phyloP scores from a whole-genome alignment of 192 early-diverging fungal genomes.

The Haplosporangium gracile region DNA sequence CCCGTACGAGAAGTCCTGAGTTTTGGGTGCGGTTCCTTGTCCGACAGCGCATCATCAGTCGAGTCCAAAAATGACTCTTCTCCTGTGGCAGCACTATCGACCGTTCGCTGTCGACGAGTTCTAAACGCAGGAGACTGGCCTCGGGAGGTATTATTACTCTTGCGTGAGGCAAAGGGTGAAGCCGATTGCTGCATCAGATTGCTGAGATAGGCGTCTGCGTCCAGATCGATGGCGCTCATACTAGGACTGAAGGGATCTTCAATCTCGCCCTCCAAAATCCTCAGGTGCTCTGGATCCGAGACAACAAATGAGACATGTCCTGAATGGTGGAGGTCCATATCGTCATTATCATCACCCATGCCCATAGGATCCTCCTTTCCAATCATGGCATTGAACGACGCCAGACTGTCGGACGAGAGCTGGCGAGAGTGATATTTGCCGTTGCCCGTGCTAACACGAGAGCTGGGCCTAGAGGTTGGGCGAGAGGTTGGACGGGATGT shows the following conservation, averaged over 20 bases:
- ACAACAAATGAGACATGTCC: conserved; percentile 45
- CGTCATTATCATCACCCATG: conserved; percentile 3
- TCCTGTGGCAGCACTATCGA: neutral
- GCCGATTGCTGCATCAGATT: conserved; percentile 41
- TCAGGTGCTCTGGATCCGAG: conserved; percentile 47
- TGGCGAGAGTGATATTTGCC: conserved; percentile 47
- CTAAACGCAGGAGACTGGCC: conserved; percentile 50
- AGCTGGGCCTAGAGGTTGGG: conserved; percentile 33
- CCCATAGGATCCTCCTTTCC: conserved; percentile 40
- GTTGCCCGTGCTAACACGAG: conserved; percentile 37
- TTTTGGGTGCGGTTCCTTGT: conserved; percentile 36
- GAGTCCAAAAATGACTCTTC: conserved; percentile 50
- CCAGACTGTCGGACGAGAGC: conserved; percentile 48
- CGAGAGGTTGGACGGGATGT: conserved; percentile 43
- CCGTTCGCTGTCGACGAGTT: conserved; percentile 28
- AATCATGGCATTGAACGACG: conserved; percentile 46
- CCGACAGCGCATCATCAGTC: conserved; percentile 43
- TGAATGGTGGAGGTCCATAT: conserved; percentile 21
- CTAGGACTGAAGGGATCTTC: conserved; percentile 56
- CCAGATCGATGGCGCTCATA: conserved; percentile 50
- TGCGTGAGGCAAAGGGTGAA: conserved; percentile 40
- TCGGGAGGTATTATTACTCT: conserved; percentile 23
- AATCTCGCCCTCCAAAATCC: conserved; percentile 51
- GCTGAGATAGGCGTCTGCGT: conserved; percentile 40
- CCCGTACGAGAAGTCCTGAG: conserved; percentile 33